Conservation (phyloP, 305 asterid species). For the Fraxinus platypoda region DNA sequence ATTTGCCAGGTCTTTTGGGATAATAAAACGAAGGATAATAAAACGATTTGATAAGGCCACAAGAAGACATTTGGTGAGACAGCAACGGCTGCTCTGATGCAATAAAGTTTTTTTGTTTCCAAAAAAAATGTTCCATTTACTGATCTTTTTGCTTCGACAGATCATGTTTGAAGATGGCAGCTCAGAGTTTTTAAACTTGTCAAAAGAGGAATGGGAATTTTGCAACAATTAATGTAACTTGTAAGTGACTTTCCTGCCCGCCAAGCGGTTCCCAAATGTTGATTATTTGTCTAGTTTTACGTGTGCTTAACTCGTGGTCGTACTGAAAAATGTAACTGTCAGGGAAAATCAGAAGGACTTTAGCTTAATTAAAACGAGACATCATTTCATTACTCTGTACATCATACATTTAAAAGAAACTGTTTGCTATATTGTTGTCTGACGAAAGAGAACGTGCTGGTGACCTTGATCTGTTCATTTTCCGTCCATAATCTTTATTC, state of each 20-base stretch:
- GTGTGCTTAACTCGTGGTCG: background rate
- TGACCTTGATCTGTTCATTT: background rate
- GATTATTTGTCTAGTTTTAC: background rate
- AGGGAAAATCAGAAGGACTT: background rate
- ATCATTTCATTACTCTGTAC: background rate
- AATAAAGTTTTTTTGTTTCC: background rate
- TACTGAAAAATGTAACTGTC: background rate
- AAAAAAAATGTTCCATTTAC: background rate
- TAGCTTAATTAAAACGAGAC: background rate
- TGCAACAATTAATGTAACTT: conserved; percentile 40
- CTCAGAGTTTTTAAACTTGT: conserved; percentile 62
- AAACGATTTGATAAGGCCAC: conserved; percentile 57
- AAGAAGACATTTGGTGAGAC: conserved; percentile 81
- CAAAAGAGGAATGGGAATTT: conserved; percentile 81
- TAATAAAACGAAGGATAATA: conserved; percentile 60
- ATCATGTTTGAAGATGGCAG: conserved; percentile 87
- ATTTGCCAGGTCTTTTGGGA: conserved; percentile 72
- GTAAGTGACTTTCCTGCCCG: conserved; percentile 36
- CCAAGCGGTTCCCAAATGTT: background rate
- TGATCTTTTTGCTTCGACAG: conserved; percentile 36
- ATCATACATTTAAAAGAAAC: background rate
- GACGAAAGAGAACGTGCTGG: background rate
- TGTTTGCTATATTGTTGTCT: background rate
- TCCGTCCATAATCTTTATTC: no score
- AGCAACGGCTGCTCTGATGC: conserved; percentile 9